These are phyloP conservation scores for Leccinellum rugosiceps DNA, from an alignment of 768 basidiomycete species.

Conservation along the genomic window DNA sequence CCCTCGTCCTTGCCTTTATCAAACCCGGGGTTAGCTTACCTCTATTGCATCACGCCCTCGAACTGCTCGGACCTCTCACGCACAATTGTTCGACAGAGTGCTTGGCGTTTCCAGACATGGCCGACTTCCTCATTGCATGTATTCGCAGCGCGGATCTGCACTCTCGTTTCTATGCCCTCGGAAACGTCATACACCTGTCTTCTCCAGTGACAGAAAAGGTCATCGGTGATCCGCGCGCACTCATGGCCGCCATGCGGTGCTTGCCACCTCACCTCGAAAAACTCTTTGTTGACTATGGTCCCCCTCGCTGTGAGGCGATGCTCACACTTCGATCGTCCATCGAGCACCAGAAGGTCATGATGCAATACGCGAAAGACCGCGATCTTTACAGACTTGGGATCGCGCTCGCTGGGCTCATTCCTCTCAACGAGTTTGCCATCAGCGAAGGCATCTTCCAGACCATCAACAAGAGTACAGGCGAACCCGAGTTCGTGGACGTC, in stretches of 20 bases:
- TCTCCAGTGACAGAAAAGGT: conserved; percentile 38
- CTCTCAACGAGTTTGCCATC: conserved; percentile 56
- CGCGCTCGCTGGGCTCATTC: conserved; percentile 45
- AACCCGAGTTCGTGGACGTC: conserved; percentile 36
- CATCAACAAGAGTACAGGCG: conserved; percentile 42
- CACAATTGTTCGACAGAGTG: conserved; percentile 43
- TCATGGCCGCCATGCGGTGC: conserved; percentile 41
- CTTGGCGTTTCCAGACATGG: conserved; percentile 40
- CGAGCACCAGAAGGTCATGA: conserved; percentile 54
- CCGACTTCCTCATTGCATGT: conserved; percentile 50
- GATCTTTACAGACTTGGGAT: conserved; percentile 52
- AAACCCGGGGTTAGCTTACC: conserved; percentile 40
- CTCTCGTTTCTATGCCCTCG: conserved; percentile 47
- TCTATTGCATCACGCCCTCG: conserved; percentile 49
- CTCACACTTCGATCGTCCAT: conserved; percentile 36
- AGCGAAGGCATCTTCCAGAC: conserved; percentile 49
- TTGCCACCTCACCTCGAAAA: conserved; percentile 46
- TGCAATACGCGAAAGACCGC: conserved; percentile 41
- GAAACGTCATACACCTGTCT: conserved; percentile 49
- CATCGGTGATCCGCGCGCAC: conserved; percentile 42
- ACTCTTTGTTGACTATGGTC: conserved; percentile 47
- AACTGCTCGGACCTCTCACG: conserved; percentile 41
- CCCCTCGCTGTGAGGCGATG: conserved; percentile 43
- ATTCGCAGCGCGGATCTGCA: conserved; percentile 54
- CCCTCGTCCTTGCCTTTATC: conserved; percentile 39